Evolutionary conservation across 371 early-diverging fungal species (phyloP).

Genomic region (Syncephalis plumigaleata): DNA sequence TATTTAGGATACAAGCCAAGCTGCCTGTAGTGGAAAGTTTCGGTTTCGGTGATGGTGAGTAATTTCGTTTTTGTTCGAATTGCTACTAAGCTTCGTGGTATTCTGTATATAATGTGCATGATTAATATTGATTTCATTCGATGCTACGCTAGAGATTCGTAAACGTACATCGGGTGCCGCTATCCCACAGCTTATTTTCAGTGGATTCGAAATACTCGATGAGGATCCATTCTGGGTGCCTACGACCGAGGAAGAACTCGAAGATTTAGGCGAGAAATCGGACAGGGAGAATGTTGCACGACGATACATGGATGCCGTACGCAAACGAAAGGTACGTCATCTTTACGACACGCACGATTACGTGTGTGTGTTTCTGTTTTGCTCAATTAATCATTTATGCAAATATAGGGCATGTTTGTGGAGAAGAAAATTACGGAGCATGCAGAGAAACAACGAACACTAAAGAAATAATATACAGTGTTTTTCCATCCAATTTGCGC

Average conservation of each 20-base stretch:
- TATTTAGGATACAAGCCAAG: constrained; percentile 76
- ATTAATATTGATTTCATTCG: too few species aligned
- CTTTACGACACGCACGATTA: too few species aligned
- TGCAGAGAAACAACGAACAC: constrained; percentile 85
- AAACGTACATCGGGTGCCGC: constrained; percentile 90
- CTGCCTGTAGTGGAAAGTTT: constrained; percentile 98
- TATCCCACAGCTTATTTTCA: constrained; percentile 84
- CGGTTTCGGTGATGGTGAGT: constrained; percentile 81
- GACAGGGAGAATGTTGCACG: constrained; percentile 91
- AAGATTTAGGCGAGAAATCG: constrained; percentile 92
- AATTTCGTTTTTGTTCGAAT: too few species aligned
- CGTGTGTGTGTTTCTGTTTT: too few species aligned
- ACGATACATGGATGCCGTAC: constrained; percentile 87
- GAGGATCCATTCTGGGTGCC: constrained; percentile 98
- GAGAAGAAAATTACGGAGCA: constrained; percentile 80
- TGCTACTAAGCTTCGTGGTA: too few species aligned
- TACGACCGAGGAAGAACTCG: constrained; percentile 88
- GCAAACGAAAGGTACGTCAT: constrained; percentile 88
- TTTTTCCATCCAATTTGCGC: too few species aligned
- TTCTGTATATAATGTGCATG: too few species aligned
- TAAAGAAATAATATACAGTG: constrained; percentile 26
- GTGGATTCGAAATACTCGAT: constrained; percentile 79
- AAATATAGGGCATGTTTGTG: constrained; percentile 75
- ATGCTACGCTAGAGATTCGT: constrained; percentile 51
- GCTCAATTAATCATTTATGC: not conserved